Evolutionary conservation across 2,329 filamentous ascomycete genomes (phyloP).

Genomic region (Colletotrichum endophyticum): DNA sequence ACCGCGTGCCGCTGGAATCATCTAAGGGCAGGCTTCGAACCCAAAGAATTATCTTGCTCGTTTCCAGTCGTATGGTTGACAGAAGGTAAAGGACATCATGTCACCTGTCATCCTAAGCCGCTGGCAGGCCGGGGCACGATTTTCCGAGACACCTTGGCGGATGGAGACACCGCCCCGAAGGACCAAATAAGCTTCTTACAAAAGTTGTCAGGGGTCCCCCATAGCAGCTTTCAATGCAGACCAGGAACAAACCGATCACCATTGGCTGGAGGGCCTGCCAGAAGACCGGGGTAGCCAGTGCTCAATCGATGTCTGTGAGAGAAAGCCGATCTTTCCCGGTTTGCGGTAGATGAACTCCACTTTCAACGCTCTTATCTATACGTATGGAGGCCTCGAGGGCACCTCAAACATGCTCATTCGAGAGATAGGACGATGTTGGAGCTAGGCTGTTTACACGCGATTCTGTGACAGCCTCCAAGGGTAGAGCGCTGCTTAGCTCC

Average conservation of each 20-base stretch:
- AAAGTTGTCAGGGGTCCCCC: neutral
- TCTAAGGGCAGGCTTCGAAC: neutral
- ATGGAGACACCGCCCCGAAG: neutral
- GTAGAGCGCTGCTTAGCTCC: neutral
- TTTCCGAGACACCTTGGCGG: neutral
- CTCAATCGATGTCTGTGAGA: neutral
- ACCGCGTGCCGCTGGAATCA: neutral
- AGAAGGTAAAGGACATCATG: neutral
- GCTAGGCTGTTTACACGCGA: neutral
- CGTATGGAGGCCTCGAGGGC: neutral
- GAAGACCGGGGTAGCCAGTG: neutral
- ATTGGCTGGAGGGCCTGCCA: neutral
- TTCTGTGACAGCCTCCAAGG: neutral
- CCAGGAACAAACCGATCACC: neutral
- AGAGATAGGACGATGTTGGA: neutral
- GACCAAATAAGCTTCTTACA: constrained; percentile 7
- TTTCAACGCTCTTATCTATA: neutral
- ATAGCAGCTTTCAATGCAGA: neutral
- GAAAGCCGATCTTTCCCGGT: neutral
- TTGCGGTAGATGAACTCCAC: constrained; percentile 5
- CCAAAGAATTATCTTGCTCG: neutral
- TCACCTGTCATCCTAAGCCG: constrained; percentile 14
- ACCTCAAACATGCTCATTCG: constrained; percentile 12
- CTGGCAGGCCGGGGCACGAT: neutral
- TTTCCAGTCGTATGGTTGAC: neutral